These are phyloP conservation scores for Russula griseocarnosa DNA, from an alignment of 768 basidiomycete genomes.

Conservation along the genomic window DNA sequence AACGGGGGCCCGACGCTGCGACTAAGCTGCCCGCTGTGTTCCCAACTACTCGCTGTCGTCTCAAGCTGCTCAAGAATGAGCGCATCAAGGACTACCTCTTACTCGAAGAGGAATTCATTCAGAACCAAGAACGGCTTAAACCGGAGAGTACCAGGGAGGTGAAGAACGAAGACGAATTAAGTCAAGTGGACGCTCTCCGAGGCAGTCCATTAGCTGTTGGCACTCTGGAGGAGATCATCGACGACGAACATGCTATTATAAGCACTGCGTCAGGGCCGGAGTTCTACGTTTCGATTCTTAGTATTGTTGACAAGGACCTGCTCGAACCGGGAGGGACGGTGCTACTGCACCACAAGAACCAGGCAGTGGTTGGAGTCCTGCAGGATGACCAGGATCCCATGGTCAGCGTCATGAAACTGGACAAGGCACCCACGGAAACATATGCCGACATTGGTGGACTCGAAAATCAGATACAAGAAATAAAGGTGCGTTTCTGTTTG, in stretches of 20 bases:
- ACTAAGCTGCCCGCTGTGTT: conserved; percentile 89
- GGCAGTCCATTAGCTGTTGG: conserved; percentile 99
- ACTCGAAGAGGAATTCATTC: conserved; percentile 91
- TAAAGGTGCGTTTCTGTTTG: conserved; percentile 59
- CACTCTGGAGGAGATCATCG: conserved; percentile 94
- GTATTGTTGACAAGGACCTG: conserved; percentile 96
- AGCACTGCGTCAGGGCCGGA: conserved; percentile 93
- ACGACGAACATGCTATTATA: conserved; percentile 99
- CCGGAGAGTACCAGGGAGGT: conserved; percentile 86
- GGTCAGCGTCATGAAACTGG: conserved; percentile 97
- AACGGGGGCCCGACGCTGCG: conserved; percentile 82
- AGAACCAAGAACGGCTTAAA: conserved; percentile 87
- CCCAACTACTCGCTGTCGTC: conserved; percentile 92
- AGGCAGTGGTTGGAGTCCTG: conserved; percentile 91
- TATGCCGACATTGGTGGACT: conserved; percentile 98
- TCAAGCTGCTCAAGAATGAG: conserved; percentile 94
- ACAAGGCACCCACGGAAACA: conserved; percentile 98
- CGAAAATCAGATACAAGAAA: conserved; percentile 96
- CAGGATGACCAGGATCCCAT: conserved; percentile 94
- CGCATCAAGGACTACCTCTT: conserved; percentile 97
- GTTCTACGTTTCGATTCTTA: conserved; percentile 96
- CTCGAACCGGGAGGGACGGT: conserved; percentile 96
- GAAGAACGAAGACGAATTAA: conserved; percentile 92
- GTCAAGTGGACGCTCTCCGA: conserved; percentile 88
- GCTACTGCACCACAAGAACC: conserved; percentile 91